These are phyloP conservation scores for Fagus sylvatica DNA, from an alignment of 306 rosid genomes.

Conservation along the genomic window DNA sequence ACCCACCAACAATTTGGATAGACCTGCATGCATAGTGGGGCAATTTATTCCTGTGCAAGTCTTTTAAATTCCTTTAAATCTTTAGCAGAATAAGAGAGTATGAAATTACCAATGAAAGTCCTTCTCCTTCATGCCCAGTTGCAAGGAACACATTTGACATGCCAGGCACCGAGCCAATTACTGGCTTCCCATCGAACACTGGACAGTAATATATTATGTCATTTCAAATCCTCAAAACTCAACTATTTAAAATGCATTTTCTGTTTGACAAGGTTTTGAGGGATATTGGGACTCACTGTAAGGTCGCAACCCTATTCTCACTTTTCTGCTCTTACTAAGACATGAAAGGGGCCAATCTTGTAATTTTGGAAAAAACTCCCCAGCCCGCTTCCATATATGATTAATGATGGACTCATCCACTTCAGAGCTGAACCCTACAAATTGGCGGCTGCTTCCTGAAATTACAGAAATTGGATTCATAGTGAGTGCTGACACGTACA, in stretches of 20 bases:
- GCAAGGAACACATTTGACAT: slow-evolving; percentile 77
- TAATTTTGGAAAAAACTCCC: slow-evolving; percentile 73
- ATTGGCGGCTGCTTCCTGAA: slow-evolving; percentile 91
- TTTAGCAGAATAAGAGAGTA: slow-evolving; percentile 13
- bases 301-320: slow-evolving; percentile 86
- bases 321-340: slow-evolving; percentile 51
- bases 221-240: slow-evolving; percentile 3
- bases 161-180: slow-evolving; percentile 81
- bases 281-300: slow-evolving; percentile 63
- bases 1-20: neutral
- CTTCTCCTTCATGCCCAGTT: slow-evolving; percentile 92
- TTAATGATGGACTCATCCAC: slow-evolving; percentile 59
- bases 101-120: slow-evolving; percentile 73
- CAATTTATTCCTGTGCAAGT: neutral
- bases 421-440: slow-evolving; percentile 74
- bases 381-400: slow-evolving; percentile 73
- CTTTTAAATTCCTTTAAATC: neutral
- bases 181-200: slow-evolving; percentile 95
- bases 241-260: slow-evolving; percentile 10
- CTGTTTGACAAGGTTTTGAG: slow-evolving; percentile 14
- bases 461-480: neutral
- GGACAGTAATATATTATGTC: slow-evolving; percentile 16
- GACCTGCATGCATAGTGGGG: neutral
- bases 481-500: slow-evolving; percentile 6
- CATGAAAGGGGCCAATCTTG: slow-evolving; percentile 58